Conservation (phyloP, 768 basidiomycete genomes). For the Amanita jacksonii region DNA sequence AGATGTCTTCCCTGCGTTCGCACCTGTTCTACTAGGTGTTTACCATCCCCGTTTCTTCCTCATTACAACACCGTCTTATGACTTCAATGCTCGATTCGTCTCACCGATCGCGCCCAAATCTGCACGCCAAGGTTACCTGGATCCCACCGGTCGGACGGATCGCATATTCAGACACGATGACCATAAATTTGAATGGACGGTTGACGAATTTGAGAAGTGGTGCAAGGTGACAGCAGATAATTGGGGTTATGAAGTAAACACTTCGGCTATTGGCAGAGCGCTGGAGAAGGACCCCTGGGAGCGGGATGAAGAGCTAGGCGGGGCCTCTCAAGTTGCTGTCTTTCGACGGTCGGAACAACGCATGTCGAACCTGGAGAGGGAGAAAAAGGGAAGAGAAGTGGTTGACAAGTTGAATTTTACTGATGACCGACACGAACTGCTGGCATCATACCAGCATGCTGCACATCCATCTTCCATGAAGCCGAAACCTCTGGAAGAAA, state of each 20-base stretch:
- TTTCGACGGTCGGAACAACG: conserved; percentile 47
- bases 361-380: conserved; percentile 19
- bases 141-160: conserved; percentile 68
- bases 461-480: conserved; percentile 39
- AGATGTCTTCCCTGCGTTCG: conserved; percentile 48
- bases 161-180: conserved; percentile 75
- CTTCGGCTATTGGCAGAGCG: conserved; percentile 50
- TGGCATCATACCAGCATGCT: conserved; percentile 38
- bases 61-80: conserved; percentile 80
- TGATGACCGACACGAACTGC: conserved; percentile 32
- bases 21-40: conserved; percentile 62
- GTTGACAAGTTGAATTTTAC: conserved; percentile 18
- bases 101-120: conserved; percentile 36
- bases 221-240: conserved; percentile 44
- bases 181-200: conserved; percentile 88
- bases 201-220: conserved; percentile 60
- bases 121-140: conserved; percentile 45
- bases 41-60: conserved; percentile 71
- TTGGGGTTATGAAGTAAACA: conserved; percentile 67
- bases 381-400: conserved; percentile 26
- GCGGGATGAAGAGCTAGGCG: conserved; percentile 53
- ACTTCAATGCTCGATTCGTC: conserved; percentile 71
- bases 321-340: conserved; percentile 57
- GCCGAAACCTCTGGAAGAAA: conserved; percentile 33
- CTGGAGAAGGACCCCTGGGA: conserved; percentile 60